Percentiles rank a stretch among this genome's conserved stretches.
Conservation (phyloP, 2,329 filamentous ascomycete genomes). For the Fusarium nematophilum region DNA sequence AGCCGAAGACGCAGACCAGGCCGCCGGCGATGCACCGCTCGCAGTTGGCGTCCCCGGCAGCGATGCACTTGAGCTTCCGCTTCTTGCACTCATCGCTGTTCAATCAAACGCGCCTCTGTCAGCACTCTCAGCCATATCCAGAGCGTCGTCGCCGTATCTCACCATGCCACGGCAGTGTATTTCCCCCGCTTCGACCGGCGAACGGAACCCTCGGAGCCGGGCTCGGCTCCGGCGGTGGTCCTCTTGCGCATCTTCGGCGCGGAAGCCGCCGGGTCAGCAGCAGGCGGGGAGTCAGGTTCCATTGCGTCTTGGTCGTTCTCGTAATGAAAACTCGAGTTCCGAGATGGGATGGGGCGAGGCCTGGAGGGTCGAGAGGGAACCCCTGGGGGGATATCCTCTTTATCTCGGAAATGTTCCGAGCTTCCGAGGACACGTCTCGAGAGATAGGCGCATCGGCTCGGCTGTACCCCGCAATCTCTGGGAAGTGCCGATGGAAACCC, state of each 20-base stretch:
- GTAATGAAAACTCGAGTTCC: constrained; percentile 7
- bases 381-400: constrained; percentile 1
- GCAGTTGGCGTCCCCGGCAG: constrained; percentile 41
- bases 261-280: neutral
- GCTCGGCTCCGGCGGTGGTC: constrained; percentile 17
- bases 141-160: constrained; percentile 19
- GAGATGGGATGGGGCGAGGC: neutral
- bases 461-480: neutral
- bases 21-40: constrained; percentile 47
- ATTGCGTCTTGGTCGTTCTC: neutral
- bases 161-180: constrained; percentile 54
- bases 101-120: constrained; percentile 7
- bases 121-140: constrained; percentile 1
- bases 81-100: constrained; percentile 54
- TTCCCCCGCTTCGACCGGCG: constrained; percentile 49
- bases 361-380: neutral
- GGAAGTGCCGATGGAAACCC: neutral
- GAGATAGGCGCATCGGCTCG: no score
- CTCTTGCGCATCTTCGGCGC: constrained; percentile 27
- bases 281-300: neutral
- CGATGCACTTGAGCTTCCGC: constrained; percentile 55
- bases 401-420: constrained; percentile 31
- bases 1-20: constrained; percentile 42
- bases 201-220: neutral
- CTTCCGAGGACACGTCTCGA: no score